These are phyloP conservation scores for Alternaria atra DNA, from an alignment of 2,329 filamentous ascomycete genomes.

Conservation along the genomic window DNA sequence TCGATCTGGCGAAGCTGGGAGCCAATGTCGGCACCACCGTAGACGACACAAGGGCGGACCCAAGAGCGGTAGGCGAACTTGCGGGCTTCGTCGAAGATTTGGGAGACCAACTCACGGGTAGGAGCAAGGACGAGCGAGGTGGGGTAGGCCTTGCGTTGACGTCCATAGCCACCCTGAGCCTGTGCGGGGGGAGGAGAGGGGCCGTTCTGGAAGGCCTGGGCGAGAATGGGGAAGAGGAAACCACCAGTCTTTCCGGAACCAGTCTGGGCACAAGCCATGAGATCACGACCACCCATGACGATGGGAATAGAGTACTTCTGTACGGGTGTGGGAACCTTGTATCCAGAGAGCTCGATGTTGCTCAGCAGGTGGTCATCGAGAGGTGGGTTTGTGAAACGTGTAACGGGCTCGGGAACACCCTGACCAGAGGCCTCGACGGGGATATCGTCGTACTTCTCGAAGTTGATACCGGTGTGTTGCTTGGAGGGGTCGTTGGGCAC, in stretches of 20 bases:
- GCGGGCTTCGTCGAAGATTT: conserved; percentile 96
- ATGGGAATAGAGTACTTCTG: conserved; percentile 99
- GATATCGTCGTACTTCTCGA: conserved; percentile 99
- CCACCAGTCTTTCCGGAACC: conserved; percentile 99
- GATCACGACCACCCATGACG: conserved; percentile 94
- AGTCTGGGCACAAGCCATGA: conserved; percentile 99
- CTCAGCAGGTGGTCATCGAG: conserved; percentile 90
- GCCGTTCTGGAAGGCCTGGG: conserved; percentile 93
- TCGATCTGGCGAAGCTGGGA: conserved; percentile 98
- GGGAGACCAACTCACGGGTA: conserved; percentile 97
- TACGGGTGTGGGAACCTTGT: conserved; percentile 95
- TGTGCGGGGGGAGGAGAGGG: conserved; percentile 74
- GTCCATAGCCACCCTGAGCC: conserved; percentile 72
- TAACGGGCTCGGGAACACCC: conserved; percentile 90
- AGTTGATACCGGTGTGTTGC: conserved; percentile 99
- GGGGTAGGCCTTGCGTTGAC: conserved; percentile 97
- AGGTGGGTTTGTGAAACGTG: conserved; percentile 90
- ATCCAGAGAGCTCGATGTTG: conserved; percentile 94
- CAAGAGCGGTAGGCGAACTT: conserved; percentile 99
- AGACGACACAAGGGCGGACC: conserved; percentile 98
- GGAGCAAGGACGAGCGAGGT: conserved; percentile 95
- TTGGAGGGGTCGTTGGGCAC: conserved; percentile 89
- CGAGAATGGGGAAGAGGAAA: conserved; percentile 98
- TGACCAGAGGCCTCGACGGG: conserved; percentile 96
- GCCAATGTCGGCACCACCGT: conserved; percentile 98